A percentile compares a stretch with the other conserved stretches of the same genome.
Conservation (phyloP, 768 basidiomycete species). For the Russula brevipes region DNA sequence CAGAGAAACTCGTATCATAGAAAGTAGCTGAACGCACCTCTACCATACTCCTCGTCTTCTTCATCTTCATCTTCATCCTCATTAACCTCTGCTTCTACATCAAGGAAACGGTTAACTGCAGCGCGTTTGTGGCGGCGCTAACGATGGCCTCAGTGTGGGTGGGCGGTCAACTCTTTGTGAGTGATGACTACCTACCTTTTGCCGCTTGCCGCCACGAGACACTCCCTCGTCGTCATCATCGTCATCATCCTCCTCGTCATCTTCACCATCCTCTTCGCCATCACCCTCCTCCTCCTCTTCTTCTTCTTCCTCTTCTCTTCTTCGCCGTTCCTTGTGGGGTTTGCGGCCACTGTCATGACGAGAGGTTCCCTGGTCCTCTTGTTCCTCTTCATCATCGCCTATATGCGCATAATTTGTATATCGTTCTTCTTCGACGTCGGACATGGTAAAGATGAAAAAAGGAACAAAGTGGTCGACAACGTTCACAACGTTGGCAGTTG, state of each 20-base stretch:
- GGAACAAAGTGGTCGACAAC: conserved; percentile 7
- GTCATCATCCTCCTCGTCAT: conserved; percentile 39
- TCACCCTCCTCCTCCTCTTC: conserved; percentile 37
- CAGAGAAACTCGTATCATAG: conserved; percentile 6
- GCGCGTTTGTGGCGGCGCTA: conserved; percentile 64
- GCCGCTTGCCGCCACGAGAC: conserved; percentile 50
- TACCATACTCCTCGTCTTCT: conserved; percentile 69
- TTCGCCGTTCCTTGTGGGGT: conserved; percentile 38
- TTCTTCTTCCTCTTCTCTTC: conserved; percentile 36
- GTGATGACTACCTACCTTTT: conserved; percentile 44
- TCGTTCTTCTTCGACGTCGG: conserved; percentile 38
- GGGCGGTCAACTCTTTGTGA: neutral
- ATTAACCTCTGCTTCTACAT: conserved; percentile 93
- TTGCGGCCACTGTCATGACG: conserved; percentile 31
- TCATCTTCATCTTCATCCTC: conserved; percentile 97
- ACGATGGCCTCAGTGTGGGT: conserved; percentile 13
- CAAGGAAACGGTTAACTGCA: conserved; percentile 77
- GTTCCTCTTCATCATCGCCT: conserved; percentile 31
- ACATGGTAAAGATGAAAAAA: conserved; percentile 40
- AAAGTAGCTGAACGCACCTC: conserved; percentile 31
- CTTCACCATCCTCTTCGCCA: conserved; percentile 38
- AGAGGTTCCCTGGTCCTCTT: conserved; percentile 33
- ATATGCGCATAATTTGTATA: conserved; percentile 29
- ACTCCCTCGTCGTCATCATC: conserved; percentile 39
- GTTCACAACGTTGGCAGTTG: neutral